A percentile compares a stretch with the other conserved stretches of the same genome.
These are phyloP conservation scores for Saccharomycopsis selenospora DNA, from an alignment of 805 yeast species.

Conservation along the genomic window DNA sequence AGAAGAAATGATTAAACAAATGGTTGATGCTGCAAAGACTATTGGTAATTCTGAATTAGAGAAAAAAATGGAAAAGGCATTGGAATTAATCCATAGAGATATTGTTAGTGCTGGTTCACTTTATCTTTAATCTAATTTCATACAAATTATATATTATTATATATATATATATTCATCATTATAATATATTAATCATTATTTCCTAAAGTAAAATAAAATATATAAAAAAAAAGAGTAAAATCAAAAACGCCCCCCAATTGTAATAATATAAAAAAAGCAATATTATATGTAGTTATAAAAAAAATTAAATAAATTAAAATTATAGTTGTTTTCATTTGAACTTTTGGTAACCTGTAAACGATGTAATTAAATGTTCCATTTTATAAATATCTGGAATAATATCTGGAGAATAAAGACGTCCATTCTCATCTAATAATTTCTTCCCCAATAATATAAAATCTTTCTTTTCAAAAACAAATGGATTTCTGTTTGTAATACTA, in stretches of 20 bases:
- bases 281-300: no score
- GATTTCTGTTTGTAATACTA: slow-evolving; percentile 12
- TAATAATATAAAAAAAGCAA: no score
- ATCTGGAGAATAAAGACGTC: slow-evolving; percentile 5
- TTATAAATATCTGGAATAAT: neutral
- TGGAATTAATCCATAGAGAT: slow-evolving; percentile 86
- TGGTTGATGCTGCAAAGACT: slow-evolving; percentile 86
- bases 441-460: slow-evolving; percentile 10
- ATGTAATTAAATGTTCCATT: slow-evolving; percentile 7
- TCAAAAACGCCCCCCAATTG: no score
- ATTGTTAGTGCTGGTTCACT: slow-evolving; percentile 94
- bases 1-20: slow-evolving; percentile 87
- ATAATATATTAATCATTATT: no score
- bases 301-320: no score
- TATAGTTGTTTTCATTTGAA: no score
- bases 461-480: slow-evolving; percentile 15
- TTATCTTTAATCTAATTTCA: slow-evolving; percentile 44
- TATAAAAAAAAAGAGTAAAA: no score
- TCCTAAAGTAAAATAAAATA: no score
- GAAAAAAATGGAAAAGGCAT: slow-evolving; percentile 80
- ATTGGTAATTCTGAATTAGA: slow-evolving; percentile 86
- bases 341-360: no score
- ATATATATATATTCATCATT: no score
- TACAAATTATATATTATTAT: no score
- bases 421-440: slow-evolving; percentile 11